A percentile compares a stretch with the other conserved stretches of the same genome.
These are phyloP conservation scores for Coffea canephora DNA, from an alignment of 257 asterid species.

Conservation along the genomic window DNA sequence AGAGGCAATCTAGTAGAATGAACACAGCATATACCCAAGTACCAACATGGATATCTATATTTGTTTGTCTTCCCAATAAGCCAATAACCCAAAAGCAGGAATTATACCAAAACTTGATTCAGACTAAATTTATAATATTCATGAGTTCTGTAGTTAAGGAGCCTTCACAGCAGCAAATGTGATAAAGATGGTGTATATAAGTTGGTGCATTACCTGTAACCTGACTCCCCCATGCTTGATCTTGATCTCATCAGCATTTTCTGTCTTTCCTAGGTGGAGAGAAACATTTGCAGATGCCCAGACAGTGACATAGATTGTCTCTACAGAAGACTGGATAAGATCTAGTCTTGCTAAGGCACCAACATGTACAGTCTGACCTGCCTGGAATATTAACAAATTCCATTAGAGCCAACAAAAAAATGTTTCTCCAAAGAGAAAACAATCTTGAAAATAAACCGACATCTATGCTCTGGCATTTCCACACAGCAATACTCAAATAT, in stretches of 20 bases:
- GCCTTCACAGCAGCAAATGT: not conserved
- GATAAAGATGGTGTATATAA: not conserved
- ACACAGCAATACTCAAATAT: not conserved
- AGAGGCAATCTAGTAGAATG: not conserved
- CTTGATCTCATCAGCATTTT: conserved; percentile 77
- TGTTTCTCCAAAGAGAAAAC: not conserved
- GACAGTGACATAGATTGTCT: conserved; percentile 75
- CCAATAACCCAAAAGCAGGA: too few relatives aligned
- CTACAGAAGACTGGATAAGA: conserved; percentile 69
- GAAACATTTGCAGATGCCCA: conserved; percentile 79
- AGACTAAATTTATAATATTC: not conserved
- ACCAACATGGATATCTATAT: not conserved
- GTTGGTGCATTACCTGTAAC: conserved; percentile 65
- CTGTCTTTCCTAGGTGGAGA: conserved; percentile 82
- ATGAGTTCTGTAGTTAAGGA: not conserved
- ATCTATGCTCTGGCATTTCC: not conserved
- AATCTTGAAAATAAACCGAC: not conserved
- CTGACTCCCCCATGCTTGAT: conserved; percentile 77
- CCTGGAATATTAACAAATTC: conserved; percentile 38
- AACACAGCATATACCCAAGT: not conserved
- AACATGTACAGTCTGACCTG: conserved; percentile 80
- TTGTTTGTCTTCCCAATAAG: not conserved
- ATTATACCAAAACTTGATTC: not conserved
- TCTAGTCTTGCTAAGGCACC: conserved; percentile 81
- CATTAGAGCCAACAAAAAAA: not conserved